Evolutionary conservation across 2,329 filamentous ascomycete genomes (phyloP).

Genomic region (Pseudocercospora ulei): DNA sequence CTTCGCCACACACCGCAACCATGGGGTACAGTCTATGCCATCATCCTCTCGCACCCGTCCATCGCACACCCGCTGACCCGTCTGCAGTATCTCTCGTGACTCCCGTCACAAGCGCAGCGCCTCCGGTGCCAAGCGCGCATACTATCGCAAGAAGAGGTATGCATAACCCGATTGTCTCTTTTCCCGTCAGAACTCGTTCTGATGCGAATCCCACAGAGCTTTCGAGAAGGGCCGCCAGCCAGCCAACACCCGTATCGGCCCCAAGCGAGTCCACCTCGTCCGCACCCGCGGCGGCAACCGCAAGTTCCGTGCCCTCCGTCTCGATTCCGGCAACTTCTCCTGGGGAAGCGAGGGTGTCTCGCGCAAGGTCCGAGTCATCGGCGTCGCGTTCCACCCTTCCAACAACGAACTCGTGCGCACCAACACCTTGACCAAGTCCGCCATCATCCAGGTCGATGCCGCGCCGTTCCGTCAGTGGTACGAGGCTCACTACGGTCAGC

Average conservation of each 20-base stretch:
- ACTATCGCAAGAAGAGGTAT: slow-evolving; percentile 52
- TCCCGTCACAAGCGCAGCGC: slow-evolving; percentile 99
- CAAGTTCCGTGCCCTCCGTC: slow-evolving; percentile 98
- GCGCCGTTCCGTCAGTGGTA: slow-evolving; percentile 99
- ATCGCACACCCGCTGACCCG: slow-evolving; percentile 33
- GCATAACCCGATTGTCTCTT: slow-evolving; percentile 46
- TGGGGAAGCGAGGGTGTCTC: slow-evolving; percentile 97
- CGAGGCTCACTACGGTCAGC: slow-evolving; percentile 96
- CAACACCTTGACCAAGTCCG: slow-evolving; percentile 98
- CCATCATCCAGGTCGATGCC: slow-evolving; percentile 97
- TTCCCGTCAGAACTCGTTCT: slow-evolving; percentile 47
- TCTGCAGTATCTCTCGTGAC: slow-evolving; percentile 87
- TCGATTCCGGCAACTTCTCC: slow-evolving; percentile 98
- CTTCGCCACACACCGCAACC: slow-evolving; percentile 39
- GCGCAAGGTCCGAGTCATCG: slow-evolving; percentile 99
- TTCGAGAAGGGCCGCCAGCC: slow-evolving; percentile 99
- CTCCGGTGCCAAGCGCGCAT: slow-evolving; percentile 78
- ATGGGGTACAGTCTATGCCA: slow-evolving; percentile 42
- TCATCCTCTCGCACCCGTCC: slow-evolving; percentile 14
- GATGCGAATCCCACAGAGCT: slow-evolving; percentile 67
- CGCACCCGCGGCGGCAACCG: slow-evolving; percentile 97
- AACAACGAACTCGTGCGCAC: slow-evolving; percentile 99
- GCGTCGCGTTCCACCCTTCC: slow-evolving; percentile 95
- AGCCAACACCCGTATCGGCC: slow-evolving; percentile 97
- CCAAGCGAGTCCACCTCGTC: slow-evolving; percentile 93